These are phyloP conservation scores for Neonectria ditissima DNA, from an alignment of 2,329 filamentous ascomycete genomes.

Conservation along the genomic window DNA sequence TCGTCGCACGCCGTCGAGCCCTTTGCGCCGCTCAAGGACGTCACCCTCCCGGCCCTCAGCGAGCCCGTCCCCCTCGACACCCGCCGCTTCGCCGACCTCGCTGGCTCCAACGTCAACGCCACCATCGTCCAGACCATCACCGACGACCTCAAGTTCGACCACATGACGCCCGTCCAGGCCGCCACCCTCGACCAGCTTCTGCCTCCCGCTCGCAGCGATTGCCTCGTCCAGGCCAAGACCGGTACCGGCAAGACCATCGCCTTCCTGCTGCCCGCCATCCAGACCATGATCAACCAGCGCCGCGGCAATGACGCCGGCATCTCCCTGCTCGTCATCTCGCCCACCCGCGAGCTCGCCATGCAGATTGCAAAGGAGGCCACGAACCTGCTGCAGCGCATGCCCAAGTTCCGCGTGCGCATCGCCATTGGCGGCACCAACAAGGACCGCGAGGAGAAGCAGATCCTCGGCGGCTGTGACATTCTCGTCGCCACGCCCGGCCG, in stretches of 20 bases:
- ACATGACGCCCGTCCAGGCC: conserved; percentile 68
- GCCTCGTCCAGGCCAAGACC: conserved; percentile 85
- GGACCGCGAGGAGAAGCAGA: conserved; percentile 76
- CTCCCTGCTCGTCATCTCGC: conserved; percentile 74
- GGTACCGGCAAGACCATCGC: conserved; percentile 89
- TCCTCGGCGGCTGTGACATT: conserved; percentile 80
- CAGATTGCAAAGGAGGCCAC: conserved; percentile 79
- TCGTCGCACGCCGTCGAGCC: not conserved
- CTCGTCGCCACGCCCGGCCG: conserved; percentile 85
- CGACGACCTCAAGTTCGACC: conserved; percentile 61
- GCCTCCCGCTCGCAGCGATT: conserved; percentile 58
- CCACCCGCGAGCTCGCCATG: conserved; percentile 76
- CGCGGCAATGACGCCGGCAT: conserved; percentile 55
- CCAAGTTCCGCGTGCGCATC: conserved; percentile 80
- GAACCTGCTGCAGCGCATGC: conserved; percentile 77
- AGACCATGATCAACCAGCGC: conserved; percentile 72
- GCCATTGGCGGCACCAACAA: conserved; percentile 86
- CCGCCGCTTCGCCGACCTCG: conserved; percentile 60
- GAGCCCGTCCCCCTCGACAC: conserved; percentile 56
- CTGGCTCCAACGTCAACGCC: conserved; percentile 56
- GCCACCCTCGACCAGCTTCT: conserved; percentile 62
- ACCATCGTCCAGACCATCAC: conserved; percentile 61
- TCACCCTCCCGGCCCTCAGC: not conserved
- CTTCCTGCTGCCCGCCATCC: conserved; percentile 85
- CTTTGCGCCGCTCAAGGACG: not conserved